Evolutionary conservation across 768 basidiomycete genomes (phyloP).

Genomic region (Mycena chlorophos): DNA sequence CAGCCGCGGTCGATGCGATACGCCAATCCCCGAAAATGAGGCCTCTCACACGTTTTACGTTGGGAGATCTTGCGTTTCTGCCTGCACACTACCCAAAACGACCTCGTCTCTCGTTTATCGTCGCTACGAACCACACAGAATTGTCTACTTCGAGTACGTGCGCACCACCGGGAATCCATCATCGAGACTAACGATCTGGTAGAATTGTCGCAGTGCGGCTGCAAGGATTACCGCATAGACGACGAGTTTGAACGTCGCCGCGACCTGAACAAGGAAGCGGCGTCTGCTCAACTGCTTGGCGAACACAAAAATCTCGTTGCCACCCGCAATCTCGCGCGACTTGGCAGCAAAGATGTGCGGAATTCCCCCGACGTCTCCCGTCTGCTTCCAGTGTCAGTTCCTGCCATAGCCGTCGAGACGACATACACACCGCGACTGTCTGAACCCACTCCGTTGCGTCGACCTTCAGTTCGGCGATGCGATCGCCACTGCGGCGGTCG

Average conservation of each 20-base stretch:
- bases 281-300: not conserved
- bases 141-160: no score
- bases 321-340: not conserved
- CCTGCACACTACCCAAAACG: no score
- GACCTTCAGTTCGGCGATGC: slow-evolving; percentile 1
- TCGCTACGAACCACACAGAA: no score
- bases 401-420: not conserved
- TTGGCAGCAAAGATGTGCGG: slow-evolving; percentile 12
- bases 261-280: not conserved
- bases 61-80: no score
- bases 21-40: no score
- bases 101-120: no score
- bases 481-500: slow-evolving; percentile 3
- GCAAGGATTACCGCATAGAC: not conserved
- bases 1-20: no score
- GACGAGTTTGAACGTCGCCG: not conserved
- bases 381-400: not conserved
- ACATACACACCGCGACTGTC: slow-evolving; percentile 9
- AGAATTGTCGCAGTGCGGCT: not conserved
- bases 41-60: no score
- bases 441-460: slow-evolving; percentile 6
- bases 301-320: slow-evolving; percentile 10
- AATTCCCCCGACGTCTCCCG: not conserved
- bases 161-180: no score
- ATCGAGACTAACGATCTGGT: no score